These are phyloP conservation scores for Trichaptum fuscoviolaceum DNA, from an alignment of 768 basidiomycete genomes.

Conservation along the genomic window DNA sequence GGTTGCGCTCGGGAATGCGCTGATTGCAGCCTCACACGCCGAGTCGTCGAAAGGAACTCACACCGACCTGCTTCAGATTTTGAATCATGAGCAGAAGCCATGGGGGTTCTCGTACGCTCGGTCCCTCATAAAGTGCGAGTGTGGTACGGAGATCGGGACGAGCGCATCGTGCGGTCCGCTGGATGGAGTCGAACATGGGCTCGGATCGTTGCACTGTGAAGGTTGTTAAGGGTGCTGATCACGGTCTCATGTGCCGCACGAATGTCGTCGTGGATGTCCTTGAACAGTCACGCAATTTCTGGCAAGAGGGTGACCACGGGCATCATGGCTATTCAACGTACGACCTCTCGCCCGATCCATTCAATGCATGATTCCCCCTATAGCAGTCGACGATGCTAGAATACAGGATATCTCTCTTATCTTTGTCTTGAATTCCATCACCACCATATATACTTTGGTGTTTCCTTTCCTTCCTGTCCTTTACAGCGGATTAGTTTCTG, in stretches of 20 bases:
- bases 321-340: background rate
- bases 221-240: slow-evolving; percentile 84
- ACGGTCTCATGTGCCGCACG: slow-evolving; percentile 90
- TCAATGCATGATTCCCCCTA: background rate
- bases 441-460: background rate
- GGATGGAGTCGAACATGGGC: slow-evolving; percentile 87
- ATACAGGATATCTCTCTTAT: background rate
- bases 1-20: slow-evolving; percentile 77
- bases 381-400: background rate
- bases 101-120: slow-evolving; percentile 89
- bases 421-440: background rate
- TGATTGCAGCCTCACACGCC: slow-evolving; percentile 91
- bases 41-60: slow-evolving; percentile 91
- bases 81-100: slow-evolving; percentile 82
- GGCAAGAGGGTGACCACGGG: slow-evolving; percentile 20
- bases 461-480: background rate
- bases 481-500: background rate
- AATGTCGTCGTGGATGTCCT: slow-evolving; percentile 81
- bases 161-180: slow-evolving; percentile 87
- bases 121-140: slow-evolving; percentile 69
- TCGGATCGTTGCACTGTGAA: slow-evolving; percentile 69
- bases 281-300: slow-evolving; percentile 55
- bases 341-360: background rate
- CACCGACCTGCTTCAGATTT: slow-evolving; percentile 84
- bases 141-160: slow-evolving; percentile 93